Percentiles rank a stretch among this genome's conserved stretches.
These are phyloP conservation scores for Escallonia rubra DNA, from an alignment of 129 eudicot genomes.

Conservation along the genomic window DNA sequence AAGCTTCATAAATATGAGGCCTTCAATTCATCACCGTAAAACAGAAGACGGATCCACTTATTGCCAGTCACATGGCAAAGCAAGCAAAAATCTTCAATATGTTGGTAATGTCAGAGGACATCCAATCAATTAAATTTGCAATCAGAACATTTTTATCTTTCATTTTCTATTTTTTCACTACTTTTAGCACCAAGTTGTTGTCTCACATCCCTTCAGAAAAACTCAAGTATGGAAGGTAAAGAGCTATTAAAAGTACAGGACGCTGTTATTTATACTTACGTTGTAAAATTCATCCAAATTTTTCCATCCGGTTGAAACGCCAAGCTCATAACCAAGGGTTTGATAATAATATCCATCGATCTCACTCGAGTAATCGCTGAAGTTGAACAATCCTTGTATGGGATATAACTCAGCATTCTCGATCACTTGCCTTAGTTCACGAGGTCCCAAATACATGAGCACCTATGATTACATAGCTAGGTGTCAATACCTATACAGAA, in stretches of 20 bases:
- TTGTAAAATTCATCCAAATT: conserved; percentile 63
- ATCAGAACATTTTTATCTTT: too few species aligned
- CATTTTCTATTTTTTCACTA: too few species aligned
- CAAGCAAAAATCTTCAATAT: too few species aligned
- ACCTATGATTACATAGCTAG: conserved; percentile 37
- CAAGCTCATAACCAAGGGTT: conserved; percentile 65
- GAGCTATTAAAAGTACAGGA: neutral
- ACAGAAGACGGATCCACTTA: too few species aligned
- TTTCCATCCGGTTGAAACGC: conserved; percentile 93
- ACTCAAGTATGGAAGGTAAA: neutral
- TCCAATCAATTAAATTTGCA: too few species aligned
- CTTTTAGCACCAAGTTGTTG: neutral
- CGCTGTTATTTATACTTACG: conserved; percentile 34
- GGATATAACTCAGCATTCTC: conserved; percentile 84
- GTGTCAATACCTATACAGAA: neutral
- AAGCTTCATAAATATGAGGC: too few species aligned
- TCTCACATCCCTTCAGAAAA: neutral
- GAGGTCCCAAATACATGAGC: conserved; percentile 81
- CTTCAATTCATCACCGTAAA: too few species aligned
- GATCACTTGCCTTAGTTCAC: conserved; percentile 57
- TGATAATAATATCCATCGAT: conserved; percentile 86
- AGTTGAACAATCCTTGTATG: conserved; percentile 67
- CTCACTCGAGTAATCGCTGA: conserved; percentile 65
- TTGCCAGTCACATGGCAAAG: too few species aligned
- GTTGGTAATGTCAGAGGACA: too few species aligned